phyloP scores from a whole-genome alignment of 106 monocot genomes.

The Phalaenopsis aphrodite region DNA sequence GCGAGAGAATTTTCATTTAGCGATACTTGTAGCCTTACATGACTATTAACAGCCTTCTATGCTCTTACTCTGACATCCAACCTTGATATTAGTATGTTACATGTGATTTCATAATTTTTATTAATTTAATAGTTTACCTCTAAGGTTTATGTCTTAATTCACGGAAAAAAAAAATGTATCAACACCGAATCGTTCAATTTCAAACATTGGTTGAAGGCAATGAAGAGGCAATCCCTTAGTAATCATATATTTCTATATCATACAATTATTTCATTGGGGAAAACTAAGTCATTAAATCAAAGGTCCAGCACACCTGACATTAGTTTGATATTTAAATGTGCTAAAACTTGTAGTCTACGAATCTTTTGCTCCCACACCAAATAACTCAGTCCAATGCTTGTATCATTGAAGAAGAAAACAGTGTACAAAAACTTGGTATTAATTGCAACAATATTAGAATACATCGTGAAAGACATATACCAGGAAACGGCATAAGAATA shows the following conservation, averaged over 20 bases:
- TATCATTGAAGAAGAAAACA: not conserved
- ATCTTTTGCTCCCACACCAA: not conserved
- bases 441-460: not conserved
- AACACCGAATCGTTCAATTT: too few species aligned
- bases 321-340: not conserved
- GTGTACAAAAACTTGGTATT: not conserved
- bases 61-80: too few species aligned
- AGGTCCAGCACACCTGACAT: not conserved
- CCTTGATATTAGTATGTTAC: too few species aligned
- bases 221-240: too few species aligned
- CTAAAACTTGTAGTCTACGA: not conserved
- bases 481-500: constrained; percentile 68
- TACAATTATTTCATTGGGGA: not conserved
- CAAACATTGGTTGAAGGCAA: too few species aligned
- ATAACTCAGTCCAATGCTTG: not conserved
- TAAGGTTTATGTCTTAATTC: too few species aligned
- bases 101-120: too few species aligned
- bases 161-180: too few species aligned
- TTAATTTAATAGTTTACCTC: too few species aligned
- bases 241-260: not conserved
- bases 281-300: not conserved
- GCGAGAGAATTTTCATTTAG: too few species aligned
- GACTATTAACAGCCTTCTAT: too few species aligned
- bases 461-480: constrained; percentile 29
- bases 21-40: too few species aligned